Percentiles rank a stretch among this genome's conserved stretches.
Conservation (phyloP, 495 filamentous ascomycete species). For the Neurospora hispaniola region DNA sequence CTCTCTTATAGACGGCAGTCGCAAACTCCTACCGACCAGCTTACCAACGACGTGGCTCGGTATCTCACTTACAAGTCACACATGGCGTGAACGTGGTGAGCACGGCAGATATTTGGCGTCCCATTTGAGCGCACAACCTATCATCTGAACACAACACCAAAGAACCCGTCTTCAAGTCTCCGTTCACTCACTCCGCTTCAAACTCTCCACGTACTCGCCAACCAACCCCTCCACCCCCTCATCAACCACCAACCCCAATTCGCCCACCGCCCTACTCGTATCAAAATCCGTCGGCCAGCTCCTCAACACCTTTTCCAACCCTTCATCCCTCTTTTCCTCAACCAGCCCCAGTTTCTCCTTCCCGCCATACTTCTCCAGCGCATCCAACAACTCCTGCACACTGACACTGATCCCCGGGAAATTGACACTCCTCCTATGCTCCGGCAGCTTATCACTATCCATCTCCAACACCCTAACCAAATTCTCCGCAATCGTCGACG, state of each 20-base stretch:
- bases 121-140: background rate
- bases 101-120: background rate
- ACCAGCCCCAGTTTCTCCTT: conserved; percentile 54
- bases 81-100: accelerated
- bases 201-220: conserved; percentile 31
- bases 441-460: conserved; percentile 42
- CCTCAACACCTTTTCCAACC: conserved; percentile 58
- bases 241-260: conserved; percentile 52
- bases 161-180: background rate
- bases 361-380: conserved; percentile 58
- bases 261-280: conserved; percentile 39
- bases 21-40: background rate
- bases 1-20: background rate
- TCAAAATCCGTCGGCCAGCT: conserved; percentile 65
- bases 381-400: conserved; percentile 65
- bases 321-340: conserved; percentile 54
- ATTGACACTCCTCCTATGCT: conserved; percentile 53
- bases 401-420: conserved; percentile 63
- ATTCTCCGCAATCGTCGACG: conserved; percentile 59
- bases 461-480: conserved; percentile 51
- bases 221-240: conserved; percentile 19
- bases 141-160: background rate
- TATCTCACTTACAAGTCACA: background rate
- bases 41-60: background rate
- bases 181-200: conserved; percentile 10